Conservation (phyloP, 192 early-diverging fungal species). For the Linnemannia exigua region DNA sequence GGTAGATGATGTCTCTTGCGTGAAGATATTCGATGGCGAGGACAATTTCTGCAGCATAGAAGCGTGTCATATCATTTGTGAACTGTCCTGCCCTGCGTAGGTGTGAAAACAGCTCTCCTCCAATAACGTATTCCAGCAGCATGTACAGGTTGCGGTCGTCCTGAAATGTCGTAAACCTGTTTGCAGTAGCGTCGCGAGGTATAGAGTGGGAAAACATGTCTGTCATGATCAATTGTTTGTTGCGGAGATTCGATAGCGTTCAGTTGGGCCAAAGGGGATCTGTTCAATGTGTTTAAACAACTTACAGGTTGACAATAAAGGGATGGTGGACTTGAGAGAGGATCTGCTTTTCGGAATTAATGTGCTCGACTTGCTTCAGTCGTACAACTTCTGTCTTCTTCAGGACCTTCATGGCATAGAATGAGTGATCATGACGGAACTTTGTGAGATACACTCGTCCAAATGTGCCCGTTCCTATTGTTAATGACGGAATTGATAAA, state of each 20-base stretch:
- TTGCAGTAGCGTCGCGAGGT: not conserved
- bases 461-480: constrained; percentile 95
- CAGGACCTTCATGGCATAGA: constrained; percentile 89
- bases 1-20: constrained; percentile 94
- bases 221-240: not conserved
- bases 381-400: constrained; percentile 87
- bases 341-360: constrained; percentile 88
- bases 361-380: constrained; percentile 89
- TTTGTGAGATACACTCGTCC: constrained; percentile 93
- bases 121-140: constrained; percentile 96
- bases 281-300: not conserved
- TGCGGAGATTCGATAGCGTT: constrained; percentile 5
- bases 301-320: constrained; percentile 88
- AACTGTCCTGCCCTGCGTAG: constrained; percentile 92
- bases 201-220: not conserved
- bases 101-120: constrained; percentile 98
- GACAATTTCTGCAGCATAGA: constrained; percentile 96
- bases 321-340: constrained; percentile 79
- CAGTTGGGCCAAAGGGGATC: not conserved
- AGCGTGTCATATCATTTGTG: constrained; percentile 94
- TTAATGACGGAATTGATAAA: not conserved
- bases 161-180: constrained; percentile 94
- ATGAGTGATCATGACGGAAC: constrained; percentile 76
- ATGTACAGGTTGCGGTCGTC: constrained; percentile 95
- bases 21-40: constrained; percentile 97